Percentiles rank a stretch among this genome's conserved stretches.
These are phyloP conservation scores for Yamadazyma ubonensis DNA, from an alignment of 805 yeast genomes.

Conservation along the genomic window DNA sequence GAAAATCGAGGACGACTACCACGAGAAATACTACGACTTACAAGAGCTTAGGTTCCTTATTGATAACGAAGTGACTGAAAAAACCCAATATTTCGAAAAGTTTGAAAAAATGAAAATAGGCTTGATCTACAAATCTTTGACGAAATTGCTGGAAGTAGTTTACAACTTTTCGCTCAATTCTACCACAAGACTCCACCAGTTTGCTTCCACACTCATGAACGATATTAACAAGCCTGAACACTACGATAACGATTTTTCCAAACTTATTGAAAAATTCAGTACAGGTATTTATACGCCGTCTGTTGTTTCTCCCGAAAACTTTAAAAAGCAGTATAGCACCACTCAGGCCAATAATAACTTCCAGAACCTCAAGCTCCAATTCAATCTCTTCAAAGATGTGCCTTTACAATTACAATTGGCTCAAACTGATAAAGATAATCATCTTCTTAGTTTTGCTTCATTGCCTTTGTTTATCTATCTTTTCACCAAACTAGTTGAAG, in stretches of 20 bases:
- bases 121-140: constrained; percentile 31
- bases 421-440: constrained; percentile 14
- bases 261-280: constrained; percentile 24
- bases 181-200: constrained; percentile 23
- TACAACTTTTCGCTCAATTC: constrained; percentile 27
- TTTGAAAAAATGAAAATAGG: constrained; percentile 38
- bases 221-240: constrained; percentile 20
- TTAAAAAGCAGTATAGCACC: constrained; percentile 22
- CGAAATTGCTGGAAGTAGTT: constrained; percentile 33
- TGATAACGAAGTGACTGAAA: constrained; percentile 26
- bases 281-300: constrained; percentile 44
- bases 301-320: constrained; percentile 27
- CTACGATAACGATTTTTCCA: constrained; percentile 24
- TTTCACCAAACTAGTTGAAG: constrained; percentile 21
- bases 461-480: constrained; percentile 31
- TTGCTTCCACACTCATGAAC: constrained; percentile 22
- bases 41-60: constrained; percentile 30
- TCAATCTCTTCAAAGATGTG: constrained; percentile 41
- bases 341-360: constrained; percentile 30
- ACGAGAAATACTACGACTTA: constrained; percentile 32
- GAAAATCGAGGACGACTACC: constrained; percentile 31
- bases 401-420: constrained; percentile 32
- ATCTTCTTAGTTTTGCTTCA: constrained; percentile 27
- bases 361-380: constrained; percentile 38
- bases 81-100: constrained; percentile 25